Evolutionary conservation across 2,329 filamentous ascomycete genomes (phyloP).

Genomic region (Phialocephala sp.): DNA sequence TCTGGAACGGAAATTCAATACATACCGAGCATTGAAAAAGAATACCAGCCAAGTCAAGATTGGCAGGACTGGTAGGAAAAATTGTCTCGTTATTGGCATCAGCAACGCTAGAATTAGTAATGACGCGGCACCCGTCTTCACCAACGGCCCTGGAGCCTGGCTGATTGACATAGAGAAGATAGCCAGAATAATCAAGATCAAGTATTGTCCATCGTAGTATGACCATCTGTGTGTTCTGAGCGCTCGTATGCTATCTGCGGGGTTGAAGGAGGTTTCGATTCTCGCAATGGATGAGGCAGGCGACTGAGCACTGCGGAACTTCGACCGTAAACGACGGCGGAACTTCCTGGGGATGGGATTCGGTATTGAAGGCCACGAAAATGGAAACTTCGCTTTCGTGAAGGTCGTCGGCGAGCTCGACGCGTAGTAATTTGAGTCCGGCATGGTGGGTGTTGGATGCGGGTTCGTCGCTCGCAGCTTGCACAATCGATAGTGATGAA

Average conservation of each 20-base stretch:
- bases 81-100: conserved; percentile 86
- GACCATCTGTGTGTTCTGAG: conserved; percentile 82
- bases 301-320: conserved; percentile 68
- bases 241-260: conserved; percentile 75
- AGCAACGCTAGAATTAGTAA: conserved; percentile 73
- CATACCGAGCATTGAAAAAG: conserved; percentile 79
- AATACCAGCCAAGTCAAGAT: conserved; percentile 88
- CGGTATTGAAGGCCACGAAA: conserved; percentile 53
- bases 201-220: conserved; percentile 83
- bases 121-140: conserved; percentile 76
- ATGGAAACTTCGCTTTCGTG: conserved; percentile 45
- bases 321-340: conserved; percentile 71
- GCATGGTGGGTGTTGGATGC: conserved; percentile 27
- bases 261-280: conserved; percentile 82
- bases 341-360: conserved; percentile 67
- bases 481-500: conserved; percentile 14
- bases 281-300: conserved; percentile 75
- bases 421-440: conserved; percentile 36
- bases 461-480: conserved; percentile 12
- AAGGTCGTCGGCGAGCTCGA: conserved; percentile 38
- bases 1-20: conserved; percentile 35
- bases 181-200: conserved; percentile 73
- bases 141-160: conserved; percentile 74
- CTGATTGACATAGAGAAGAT: conserved; percentile 87
- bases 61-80: conserved; percentile 85